Conservation (phyloP, 148 eudicot species). For the Selenicereus undatus region DNA sequence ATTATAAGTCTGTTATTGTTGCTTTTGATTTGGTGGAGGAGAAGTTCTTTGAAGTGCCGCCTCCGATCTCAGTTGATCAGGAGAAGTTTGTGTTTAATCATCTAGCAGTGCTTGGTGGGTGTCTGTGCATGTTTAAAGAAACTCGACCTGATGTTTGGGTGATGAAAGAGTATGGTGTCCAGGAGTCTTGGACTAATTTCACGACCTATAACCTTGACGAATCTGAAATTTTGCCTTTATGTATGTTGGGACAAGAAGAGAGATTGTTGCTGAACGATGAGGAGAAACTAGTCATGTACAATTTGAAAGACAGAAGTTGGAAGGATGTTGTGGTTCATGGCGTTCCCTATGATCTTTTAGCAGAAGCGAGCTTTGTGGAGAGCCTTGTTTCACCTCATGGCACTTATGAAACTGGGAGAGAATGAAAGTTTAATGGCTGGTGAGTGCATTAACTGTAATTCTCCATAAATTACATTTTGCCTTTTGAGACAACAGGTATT, state of each 20-base stretch:
- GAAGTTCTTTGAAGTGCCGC: conserved; percentile 9
- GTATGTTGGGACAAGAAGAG: conserved; percentile 9
- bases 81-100: too few relatives aligned
- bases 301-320: background rate
- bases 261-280: background rate
- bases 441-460: too few relatives aligned
- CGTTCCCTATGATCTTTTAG: background rate
- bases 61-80: background rate
- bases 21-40: conserved; percentile 25
- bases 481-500: too few relatives aligned
- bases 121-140: background rate
- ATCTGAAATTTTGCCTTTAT: background rate
- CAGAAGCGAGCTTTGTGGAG: background rate
- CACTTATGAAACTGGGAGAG: background rate
- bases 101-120: conserved; percentile 16
- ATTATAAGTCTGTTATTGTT: conserved; percentile 7
- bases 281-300: background rate
- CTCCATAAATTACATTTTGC: too few relatives aligned
- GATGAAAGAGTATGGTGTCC: conserved; percentile 15
- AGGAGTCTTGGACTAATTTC: conserved; percentile 12
- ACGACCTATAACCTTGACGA: too few relatives aligned
- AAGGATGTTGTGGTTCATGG: background rate
- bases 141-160: background rate
- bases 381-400: background rate
- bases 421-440: background rate